Evolutionary conservation across 352 stramenopile species (phyloP).

Genomic region (Phytophthora megakarya): DNA sequence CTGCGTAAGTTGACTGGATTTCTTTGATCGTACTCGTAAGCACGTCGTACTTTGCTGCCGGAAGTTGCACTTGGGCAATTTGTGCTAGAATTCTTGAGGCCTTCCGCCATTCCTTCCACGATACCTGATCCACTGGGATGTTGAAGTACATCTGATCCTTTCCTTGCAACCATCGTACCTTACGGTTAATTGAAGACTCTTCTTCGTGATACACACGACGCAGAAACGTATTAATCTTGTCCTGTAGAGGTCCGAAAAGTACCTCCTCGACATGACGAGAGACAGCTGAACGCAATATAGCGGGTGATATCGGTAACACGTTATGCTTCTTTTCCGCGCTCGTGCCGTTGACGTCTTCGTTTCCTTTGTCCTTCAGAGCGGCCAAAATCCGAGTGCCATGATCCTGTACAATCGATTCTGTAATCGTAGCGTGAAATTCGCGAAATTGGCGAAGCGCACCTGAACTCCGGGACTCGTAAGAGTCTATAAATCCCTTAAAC

Average conservation of each 20-base stretch:
- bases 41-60: slow-evolving; percentile 82
- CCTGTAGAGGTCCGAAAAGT: slow-evolving; percentile 69
- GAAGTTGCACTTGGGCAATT: slow-evolving; percentile 52
- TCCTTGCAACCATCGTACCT: slow-evolving; percentile 88
- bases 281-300: slow-evolving; percentile 61
- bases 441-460: slow-evolving; percentile 58
- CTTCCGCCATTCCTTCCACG: slow-evolving; percentile 85
- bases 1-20: slow-evolving; percentile 77
- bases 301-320: slow-evolving; percentile 46
- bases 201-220: slow-evolving; percentile 74
- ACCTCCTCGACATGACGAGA: slow-evolving; percentile 86
- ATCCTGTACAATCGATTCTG: slow-evolving; percentile 64
- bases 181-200: slow-evolving; percentile 79
- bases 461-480: slow-evolving; percentile 54
- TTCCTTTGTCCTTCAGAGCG: slow-evolving; percentile 53
- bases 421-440: slow-evolving; percentile 66
- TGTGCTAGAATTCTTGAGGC: slow-evolving; percentile 74
- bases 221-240: slow-evolving; percentile 61
- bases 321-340: slow-evolving; percentile 29
- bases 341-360: slow-evolving; percentile 22
- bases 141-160: slow-evolving; percentile 92
- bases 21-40: slow-evolving; percentile 73
- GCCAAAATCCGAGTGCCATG: slow-evolving; percentile 68
- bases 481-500: slow-evolving; percentile 68
- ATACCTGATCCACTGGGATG: slow-evolving; percentile 82